Evolutionary conservation across 208 protist species (phyloP), one percentile per base, ranked within the genome.

Genomic region (Trypanosoma lewisi): DNA sequence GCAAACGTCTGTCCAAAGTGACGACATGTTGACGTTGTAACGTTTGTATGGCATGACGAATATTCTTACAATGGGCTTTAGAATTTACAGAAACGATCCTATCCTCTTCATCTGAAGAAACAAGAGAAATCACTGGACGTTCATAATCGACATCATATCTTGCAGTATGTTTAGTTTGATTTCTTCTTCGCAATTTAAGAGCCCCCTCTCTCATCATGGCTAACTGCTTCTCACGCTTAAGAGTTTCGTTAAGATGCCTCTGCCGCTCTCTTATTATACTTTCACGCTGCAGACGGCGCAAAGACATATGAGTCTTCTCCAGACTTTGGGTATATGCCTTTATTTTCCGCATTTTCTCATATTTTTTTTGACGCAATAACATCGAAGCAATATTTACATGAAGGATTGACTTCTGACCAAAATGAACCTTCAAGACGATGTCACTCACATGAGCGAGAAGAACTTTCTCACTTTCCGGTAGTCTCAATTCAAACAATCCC

Each of bases 21-120:
- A 58, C 1, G n/a, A 72, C 66, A 28, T 8, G 14, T 28, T 72
- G 56, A 21, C 8, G 41, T 39, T 42, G 37, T 14, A 72, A 19
- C n/a, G 66, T 72, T 30, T 53, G 17, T 55, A 72, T 45, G 19
- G 66, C 66, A 25, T 65, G 56, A 51, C 37, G 66, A 39, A 72
- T 54, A 19, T 60, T 59, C 21, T 55, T 7, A 53, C 66, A 72
- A 4, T 39, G 66, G 50, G 17, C 44, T n/a, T n/a, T 28, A 16
- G 16, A 34, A 11, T 34, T 6, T 27, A 31, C 25, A 21, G 14
- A 53, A 63, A 45, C 2, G 55, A 17, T 5, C 2, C 11, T 5
- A 23, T 19, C 31, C 30, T 36, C 4, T 56, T 34, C 16, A 9
- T 39, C 49, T 11, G 23, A 30, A 37, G 25, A 17, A 44, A 42